These are phyloP conservation scores for Malus hybrid DNA, from an alignment of 331 rosid genomes.

Conservation along the genomic window DNA sequence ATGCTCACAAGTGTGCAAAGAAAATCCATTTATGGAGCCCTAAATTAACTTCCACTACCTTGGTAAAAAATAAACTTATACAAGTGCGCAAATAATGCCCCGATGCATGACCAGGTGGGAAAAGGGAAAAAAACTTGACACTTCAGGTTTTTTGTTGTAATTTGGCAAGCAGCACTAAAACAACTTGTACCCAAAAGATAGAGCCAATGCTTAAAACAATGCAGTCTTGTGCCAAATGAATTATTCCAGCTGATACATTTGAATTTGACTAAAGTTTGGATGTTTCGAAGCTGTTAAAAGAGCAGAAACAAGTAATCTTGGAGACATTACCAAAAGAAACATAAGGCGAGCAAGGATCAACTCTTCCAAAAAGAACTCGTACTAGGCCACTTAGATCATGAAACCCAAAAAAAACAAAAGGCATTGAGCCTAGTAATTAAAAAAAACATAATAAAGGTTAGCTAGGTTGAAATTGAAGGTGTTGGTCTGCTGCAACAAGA, in stretches of 20 bases:
- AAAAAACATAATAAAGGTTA: too few species aligned
- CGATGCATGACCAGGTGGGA: conserved; percentile 19
- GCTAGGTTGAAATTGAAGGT: too few species aligned
- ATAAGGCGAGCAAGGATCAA: conserved; percentile 43
- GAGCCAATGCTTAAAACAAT: conserved; percentile 10
- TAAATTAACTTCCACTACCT: too few species aligned
- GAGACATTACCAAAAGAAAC: conserved; percentile 24
- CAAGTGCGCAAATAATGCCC: conserved; percentile 10
- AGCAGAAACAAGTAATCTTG: conserved; percentile 32
- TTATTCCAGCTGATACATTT: conserved; percentile 23
- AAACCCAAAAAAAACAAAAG: too few species aligned
- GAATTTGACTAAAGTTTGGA: conserved; percentile 28
- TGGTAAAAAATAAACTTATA: too few species aligned
- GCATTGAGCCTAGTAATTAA: too few species aligned
- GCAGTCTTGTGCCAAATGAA: conserved; percentile 38
- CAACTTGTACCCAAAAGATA: conserved; percentile 6
- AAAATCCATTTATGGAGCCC: too few species aligned
- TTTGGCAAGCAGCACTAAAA: conserved; percentile 28
- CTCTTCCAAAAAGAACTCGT: conserved; percentile 49
- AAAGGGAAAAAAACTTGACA: conserved; percentile 26
- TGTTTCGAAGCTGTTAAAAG: conserved; percentile 28
- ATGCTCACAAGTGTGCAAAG: too few species aligned
- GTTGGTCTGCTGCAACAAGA: too few species aligned
- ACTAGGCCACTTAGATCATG: conserved; percentile 15
- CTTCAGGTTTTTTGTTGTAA: conserved; percentile 59